Base-by-base conservation (phyloP, 352 stramenopile genomes). In the Pythium inflatum region DNA sequence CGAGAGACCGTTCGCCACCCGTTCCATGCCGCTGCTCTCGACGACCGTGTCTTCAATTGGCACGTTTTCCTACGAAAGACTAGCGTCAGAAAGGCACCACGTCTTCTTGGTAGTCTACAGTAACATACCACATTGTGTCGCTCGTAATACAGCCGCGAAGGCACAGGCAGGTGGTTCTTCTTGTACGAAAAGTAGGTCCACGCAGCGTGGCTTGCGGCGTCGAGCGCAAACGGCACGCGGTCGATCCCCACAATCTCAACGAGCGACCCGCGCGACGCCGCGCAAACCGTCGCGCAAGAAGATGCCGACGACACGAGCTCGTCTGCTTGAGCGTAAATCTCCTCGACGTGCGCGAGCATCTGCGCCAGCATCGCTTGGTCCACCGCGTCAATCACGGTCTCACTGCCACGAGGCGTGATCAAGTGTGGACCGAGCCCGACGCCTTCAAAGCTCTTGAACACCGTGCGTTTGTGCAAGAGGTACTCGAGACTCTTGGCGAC, bases 11-110 rank as follows among this genome's bases (percentile, higher is more conserved):
- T 84, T 83, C 8, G 66, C 79, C 61, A 81, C 66, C 36, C 88
- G 74, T 61, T 84, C 76, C 1, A 91, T 67, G 12, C 75, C 79
- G 68, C 88, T 88, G 63, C 75, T 81, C 62, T 91, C 83, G 3
- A 79, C 43, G 11, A 91, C 78, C 8, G 77, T 86, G 36, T 89
- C 78, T 46, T 87, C 79, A 22, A n/a, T n/a, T 0, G 63, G 81
- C n/a, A 71, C 13, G 3, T 24, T 24, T 34, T 53, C 54, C 62
- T n/a, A 4, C n/a, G n/a, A n/a, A n/a, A 25, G 28, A n/a, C n/a
- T 14, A 57, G n/a, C 27, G 51, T 30, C 16, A 50, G n/a, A n/a
- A n/a, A n/a, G n/a, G n/a, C n/a, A n/a, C n/a, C n/a, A n/a, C 48
- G 36, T 28, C n/a, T n/a, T n/a, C n/a, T n/a, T n/a, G n/a, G n/a